These are phyloP conservation scores for Diaporthe humulicola DNA, from an alignment of 2,329 filamentous ascomycete species.

Conservation along the genomic window DNA sequence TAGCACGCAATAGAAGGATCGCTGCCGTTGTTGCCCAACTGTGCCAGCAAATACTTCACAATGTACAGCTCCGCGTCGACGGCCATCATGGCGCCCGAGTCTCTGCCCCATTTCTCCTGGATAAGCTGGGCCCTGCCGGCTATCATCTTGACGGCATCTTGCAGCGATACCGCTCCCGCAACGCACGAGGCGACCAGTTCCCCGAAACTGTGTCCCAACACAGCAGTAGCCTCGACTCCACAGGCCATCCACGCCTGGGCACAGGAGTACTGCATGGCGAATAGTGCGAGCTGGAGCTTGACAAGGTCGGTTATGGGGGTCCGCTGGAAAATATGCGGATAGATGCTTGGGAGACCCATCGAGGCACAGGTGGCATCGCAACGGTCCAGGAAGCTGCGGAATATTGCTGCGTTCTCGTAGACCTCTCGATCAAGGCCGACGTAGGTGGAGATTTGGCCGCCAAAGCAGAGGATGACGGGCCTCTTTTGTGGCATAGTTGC, in stretches of 20 bases:
- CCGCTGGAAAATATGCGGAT: constrained; percentile 51
- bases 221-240: constrained; percentile 44
- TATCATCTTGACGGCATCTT: constrained; percentile 48
- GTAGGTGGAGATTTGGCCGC: constrained; percentile 47
- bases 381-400: constrained; percentile 46
- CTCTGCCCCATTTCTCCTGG: constrained; percentile 49
- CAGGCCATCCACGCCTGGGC: constrained; percentile 58
- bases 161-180: constrained; percentile 47
- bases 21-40: neutral
- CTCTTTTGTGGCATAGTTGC: too few relatives aligned
- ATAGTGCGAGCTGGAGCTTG: constrained; percentile 53
- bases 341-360: constrained; percentile 46
- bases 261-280: constrained; percentile 57
- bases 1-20: constrained; percentile 58
- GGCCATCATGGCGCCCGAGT: constrained; percentile 45
- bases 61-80: neutral
- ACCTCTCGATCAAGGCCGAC: constrained; percentile 50
- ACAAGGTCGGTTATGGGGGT: constrained; percentile 56
- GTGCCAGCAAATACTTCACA: too few relatives aligned
- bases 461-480: constrained; percentile 18
- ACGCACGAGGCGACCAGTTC: constrained; percentile 56
- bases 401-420: constrained; percentile 47
- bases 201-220: constrained; percentile 58
- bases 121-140: constrained; percentile 48
- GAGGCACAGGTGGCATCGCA: constrained; percentile 11